A percentile compares a stretch with the other conserved stretches of the same genome.
These are phyloP conservation scores for Geotrichum cucujoidarum DNA, from an alignment of 1,139 yeast species.

Conservation along the genomic window DNA sequence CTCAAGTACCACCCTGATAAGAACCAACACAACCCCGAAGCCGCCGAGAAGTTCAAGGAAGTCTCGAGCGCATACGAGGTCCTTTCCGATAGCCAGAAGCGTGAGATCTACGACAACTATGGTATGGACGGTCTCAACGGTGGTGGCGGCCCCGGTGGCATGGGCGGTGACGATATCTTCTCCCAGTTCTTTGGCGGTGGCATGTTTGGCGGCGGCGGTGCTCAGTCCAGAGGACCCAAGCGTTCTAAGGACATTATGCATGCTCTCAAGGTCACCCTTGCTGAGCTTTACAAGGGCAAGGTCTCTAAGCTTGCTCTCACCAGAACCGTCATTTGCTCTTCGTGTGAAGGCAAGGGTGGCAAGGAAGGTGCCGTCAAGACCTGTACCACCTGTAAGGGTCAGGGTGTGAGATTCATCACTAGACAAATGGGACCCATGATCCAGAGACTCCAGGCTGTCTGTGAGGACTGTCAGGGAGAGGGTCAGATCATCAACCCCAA, in stretches of 20 bases:
- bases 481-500: conserved; percentile 86
- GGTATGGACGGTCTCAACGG: conserved; percentile 91
- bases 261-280: conserved; percentile 76
- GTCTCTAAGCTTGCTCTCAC: conserved; percentile 89
- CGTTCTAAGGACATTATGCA: conserved; percentile 78
- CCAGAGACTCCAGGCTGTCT: conserved; percentile 92
- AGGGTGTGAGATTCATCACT: conserved; percentile 86
- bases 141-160: conserved; percentile 72
- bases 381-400: conserved; percentile 83
- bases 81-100: conserved; percentile 72
- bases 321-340: conserved; percentile 81
- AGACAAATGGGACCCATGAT: conserved; percentile 99
- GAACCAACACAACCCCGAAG: conserved; percentile 83
- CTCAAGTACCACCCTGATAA: conserved; percentile 95
- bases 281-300: conserved; percentile 67
- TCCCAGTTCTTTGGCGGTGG: conserved; percentile 68
- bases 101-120: conserved; percentile 80
- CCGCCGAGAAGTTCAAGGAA: conserved; percentile 84
- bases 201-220: conserved; percentile 45
- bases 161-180: conserved; percentile 82
- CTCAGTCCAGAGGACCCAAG: conserved; percentile 63
- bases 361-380: conserved; percentile 84
- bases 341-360: conserved; percentile 96
- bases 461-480: conserved; percentile 88
- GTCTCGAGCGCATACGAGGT: conserved; percentile 94